Evolutionary conservation across 495 filamentous ascomycete species (phyloP).

Genomic region (Copromyces sp.): DNA sequence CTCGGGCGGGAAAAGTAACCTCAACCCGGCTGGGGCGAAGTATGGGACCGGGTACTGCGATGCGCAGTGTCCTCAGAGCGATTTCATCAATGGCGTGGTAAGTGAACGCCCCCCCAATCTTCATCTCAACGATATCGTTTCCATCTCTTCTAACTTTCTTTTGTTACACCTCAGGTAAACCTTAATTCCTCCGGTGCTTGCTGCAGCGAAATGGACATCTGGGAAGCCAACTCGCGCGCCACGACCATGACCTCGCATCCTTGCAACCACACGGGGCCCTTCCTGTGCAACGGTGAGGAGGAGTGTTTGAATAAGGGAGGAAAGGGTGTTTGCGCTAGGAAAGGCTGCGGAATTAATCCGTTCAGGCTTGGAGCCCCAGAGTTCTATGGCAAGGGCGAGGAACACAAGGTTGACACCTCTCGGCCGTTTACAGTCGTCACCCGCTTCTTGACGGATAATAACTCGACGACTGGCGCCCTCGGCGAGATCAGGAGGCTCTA

Average conservation of each 20-base stretch:
- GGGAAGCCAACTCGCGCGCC: conserved; percentile 51
- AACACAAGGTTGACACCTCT: conserved; percentile 46
- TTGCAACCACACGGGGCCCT: conserved; percentile 37
- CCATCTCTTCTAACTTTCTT: not conserved
- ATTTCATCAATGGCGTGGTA: conserved; percentile 50
- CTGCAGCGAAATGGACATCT: conserved; percentile 56
- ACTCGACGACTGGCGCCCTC: conserved; percentile 38
- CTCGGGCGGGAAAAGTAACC: conserved; percentile 41
- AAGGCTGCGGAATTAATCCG: conserved; percentile 55
- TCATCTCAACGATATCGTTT: not conserved
- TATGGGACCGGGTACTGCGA: conserved; percentile 67
- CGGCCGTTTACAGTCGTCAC: conserved; percentile 56
- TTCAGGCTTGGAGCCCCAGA: conserved; percentile 38
- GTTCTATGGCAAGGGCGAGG: conserved; percentile 44
- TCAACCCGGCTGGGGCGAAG: conserved; percentile 51
- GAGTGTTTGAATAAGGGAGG: conserved; percentile 25
- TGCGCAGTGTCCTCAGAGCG: conserved; percentile 46
- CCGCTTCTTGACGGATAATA: conserved; percentile 49
- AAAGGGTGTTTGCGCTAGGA: conserved; percentile 50
- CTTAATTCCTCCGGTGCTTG: conserved; percentile 38
- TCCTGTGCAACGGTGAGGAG: conserved; percentile 39
- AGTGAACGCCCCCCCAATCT: conserved; percentile 3
- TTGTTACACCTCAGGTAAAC: conserved; percentile 28
- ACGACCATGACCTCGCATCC: conserved; percentile 49
- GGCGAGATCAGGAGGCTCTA: conserved; percentile 51